Evolutionary conservation across 352 stramenopile species (phyloP).

Genomic region (Globisporangium takayamanum): DNA sequence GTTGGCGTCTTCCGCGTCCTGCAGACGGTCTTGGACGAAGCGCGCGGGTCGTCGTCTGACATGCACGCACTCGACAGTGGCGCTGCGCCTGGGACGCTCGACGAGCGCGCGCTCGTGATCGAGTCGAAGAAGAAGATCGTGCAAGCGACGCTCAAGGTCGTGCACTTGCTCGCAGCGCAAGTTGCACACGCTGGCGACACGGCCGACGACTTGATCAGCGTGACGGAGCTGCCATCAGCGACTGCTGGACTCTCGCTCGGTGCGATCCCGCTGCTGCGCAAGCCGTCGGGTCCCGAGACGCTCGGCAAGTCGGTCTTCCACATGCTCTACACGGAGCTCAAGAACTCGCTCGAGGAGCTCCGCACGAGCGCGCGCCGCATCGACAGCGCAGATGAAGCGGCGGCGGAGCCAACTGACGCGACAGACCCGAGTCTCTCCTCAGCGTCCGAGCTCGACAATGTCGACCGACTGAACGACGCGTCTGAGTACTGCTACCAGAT

Average conservation of each 20-base stretch:
- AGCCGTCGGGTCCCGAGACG: conserved; percentile 82
- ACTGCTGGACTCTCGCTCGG: conserved; percentile 43
- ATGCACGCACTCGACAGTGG: conserved; percentile 19
- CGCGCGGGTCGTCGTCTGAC: conserved; percentile 42
- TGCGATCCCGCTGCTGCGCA: conserved; percentile 71
- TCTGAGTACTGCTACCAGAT: conserved; percentile 90
- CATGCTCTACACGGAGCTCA: conserved; percentile 88
- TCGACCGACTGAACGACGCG: conserved; percentile 38
- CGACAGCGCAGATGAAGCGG: conserved; percentile 9
- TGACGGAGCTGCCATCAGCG: conserved; percentile 35
- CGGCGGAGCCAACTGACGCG: conserved; percentile 35
- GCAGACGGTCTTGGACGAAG: conserved; percentile 86
- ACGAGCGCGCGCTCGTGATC: conserved; percentile 34
- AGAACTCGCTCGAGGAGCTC: conserved; percentile 79
- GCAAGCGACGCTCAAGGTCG: conserved; percentile 80
- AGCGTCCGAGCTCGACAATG: conserved; percentile 24
- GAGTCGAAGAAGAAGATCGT: conserved; percentile 76
- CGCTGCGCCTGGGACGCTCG: conserved; percentile 15
- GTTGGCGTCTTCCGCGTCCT: conserved; percentile 86
- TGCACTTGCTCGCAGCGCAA: conserved; percentile 85
- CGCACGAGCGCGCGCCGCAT: conserved; percentile 23
- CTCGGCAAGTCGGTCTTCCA: conserved; percentile 88
- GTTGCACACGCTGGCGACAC: conserved; percentile 73
- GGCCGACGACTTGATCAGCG: conserved; percentile 45
- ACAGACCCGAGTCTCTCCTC: conserved; percentile 30